Percentiles rank a stretch among this genome's conserved stretches.
These are phyloP conservation scores for Phytopythium boreale DNA, from an alignment of 352 stramenopile species.

Conservation along the genomic window DNA sequence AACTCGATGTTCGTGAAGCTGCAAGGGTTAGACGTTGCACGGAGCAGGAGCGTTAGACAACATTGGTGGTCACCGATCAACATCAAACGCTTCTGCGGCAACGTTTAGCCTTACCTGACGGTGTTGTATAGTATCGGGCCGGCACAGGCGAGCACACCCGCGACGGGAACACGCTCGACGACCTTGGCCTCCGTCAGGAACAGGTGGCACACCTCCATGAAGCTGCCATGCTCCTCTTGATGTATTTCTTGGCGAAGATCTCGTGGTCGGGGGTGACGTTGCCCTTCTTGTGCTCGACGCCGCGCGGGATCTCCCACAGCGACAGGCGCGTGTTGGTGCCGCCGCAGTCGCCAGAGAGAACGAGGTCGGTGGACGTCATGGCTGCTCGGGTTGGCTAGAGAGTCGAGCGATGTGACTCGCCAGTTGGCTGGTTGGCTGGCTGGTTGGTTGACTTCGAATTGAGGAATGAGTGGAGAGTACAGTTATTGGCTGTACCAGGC, in stretches of 20 bases:
- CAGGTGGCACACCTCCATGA: conserved; percentile 83
- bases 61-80: too few species aligned
- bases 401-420: too few species aligned
- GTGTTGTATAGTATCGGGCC: conserved; percentile 77
- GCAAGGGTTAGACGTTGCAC: too few species aligned
- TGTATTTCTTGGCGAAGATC: conserved; percentile 77
- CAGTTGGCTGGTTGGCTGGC: too few species aligned
- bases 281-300: conserved; percentile 29
- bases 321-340: conserved; percentile 95
- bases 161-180: conserved; percentile 43
- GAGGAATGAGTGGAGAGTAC: too few species aligned
- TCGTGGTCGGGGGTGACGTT: conserved; percentile 63
- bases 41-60: too few species aligned
- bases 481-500: too few species aligned
- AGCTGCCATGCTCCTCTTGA: conserved; percentile 75
- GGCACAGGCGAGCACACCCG: conserved; percentile 72
- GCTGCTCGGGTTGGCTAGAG: too few species aligned
- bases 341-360: conserved; percentile 92
- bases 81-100: too few species aligned
- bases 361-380: conserved; percentile 48
- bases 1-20: too few species aligned
- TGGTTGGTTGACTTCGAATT: too few species aligned
- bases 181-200: conserved; percentile 92
- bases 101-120: too few species aligned
- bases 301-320: conserved; percentile 64